Evolutionary conservation across 2,329 filamentous ascomycete genomes (phyloP), one percentile per base, ranked within the genome.

Genomic region (Dendrostoma leiphaemia): DNA sequence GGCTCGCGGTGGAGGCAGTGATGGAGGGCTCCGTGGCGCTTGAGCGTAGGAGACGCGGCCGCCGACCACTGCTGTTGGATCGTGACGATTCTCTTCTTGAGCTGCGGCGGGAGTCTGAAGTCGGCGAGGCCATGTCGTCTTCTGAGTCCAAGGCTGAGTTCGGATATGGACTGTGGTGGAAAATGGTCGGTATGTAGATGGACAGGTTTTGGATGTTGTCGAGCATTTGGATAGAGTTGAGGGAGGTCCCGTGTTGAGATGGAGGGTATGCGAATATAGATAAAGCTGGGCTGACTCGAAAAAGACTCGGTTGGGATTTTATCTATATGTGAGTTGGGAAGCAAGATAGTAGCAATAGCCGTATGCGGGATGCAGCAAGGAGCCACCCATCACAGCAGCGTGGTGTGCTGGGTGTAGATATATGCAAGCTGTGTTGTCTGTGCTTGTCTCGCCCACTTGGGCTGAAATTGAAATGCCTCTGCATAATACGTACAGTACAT

Each of bases 21-120:
- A 84, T 77, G 26, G 80, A 82, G 4, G 82, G 81, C 57, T 81
- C 81, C 10, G 81, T 84, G 29, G 77, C 78, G 51, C 74, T 75
- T 26, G 81, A 78, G 55, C 82, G 74, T 40, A 83, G 70, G 38
- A 84, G 72, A 48, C 76, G 75, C 32, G 82, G 82, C 56, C 81
- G 73, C 59, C 78, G 72, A 54, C 72, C 67, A 53, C 67, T 64
- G 47, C 64, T 62, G 38, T 50, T 57, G 29, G 69, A 66, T 38
- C 74, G 72, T 19, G 74, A 72, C 1, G 75, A 73, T 45, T 74
- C 70, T 58, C 74, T 67, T 59, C 69, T 68, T 44, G 67, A 60
- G 9, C 23, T 34, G 58, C 63, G 62, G 62, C 67, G 65, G 24
- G 67, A 51, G 45, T 74, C 70, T 63, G 71, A 60, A 48, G 69